Evolutionary conservation across 345 rosid species (phyloP).

Genomic region (Populus euphratica): DNA sequence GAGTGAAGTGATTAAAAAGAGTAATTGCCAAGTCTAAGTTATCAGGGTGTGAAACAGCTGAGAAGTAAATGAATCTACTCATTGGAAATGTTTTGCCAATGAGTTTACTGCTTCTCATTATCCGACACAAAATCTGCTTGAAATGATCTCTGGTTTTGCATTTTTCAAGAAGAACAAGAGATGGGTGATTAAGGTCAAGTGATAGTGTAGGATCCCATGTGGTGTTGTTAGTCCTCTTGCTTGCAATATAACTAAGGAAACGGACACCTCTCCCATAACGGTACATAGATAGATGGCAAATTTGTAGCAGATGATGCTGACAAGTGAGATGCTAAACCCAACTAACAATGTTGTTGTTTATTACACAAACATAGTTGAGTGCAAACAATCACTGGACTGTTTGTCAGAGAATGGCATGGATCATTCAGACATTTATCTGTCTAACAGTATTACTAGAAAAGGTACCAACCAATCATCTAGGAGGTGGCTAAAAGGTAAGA

Average conservation of each 20-base stretch:
- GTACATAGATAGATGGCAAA: not conserved
- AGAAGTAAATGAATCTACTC: slow-evolving; percentile 53
- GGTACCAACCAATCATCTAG: too few relatives aligned
- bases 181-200: slow-evolving; percentile 41
- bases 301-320: not conserved
- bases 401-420: not conserved
- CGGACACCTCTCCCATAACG: slow-evolving; percentile 31
- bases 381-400: not conserved
- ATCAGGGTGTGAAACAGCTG: slow-evolving; percentile 47
- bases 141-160: slow-evolving; percentile 42
- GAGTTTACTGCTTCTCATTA: slow-evolving; percentile 46
- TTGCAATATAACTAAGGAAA: slow-evolving; percentile 18
- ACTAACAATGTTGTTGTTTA: not conserved
- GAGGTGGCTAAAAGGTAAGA: too few relatives aligned
- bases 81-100: slow-evolving; percentile 48
- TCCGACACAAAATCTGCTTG: slow-evolving; percentile 49
- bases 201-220: slow-evolving; percentile 49
- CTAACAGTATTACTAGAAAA: too few relatives aligned
- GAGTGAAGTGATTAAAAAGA: slow-evolving; percentile 42
- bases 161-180: slow-evolving; percentile 49
- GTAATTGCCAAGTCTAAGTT: slow-evolving; percentile 39
- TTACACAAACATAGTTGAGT: not conserved
- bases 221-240: slow-evolving; percentile 14
- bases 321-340: too few relatives aligned
- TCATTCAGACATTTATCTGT: too few relatives aligned